Percentiles rank a stretch among this genome's conserved stretches.
phyloP scores from a whole-genome alignment of 805 yeast genomes.

The Jamesozyma lodderae region DNA sequence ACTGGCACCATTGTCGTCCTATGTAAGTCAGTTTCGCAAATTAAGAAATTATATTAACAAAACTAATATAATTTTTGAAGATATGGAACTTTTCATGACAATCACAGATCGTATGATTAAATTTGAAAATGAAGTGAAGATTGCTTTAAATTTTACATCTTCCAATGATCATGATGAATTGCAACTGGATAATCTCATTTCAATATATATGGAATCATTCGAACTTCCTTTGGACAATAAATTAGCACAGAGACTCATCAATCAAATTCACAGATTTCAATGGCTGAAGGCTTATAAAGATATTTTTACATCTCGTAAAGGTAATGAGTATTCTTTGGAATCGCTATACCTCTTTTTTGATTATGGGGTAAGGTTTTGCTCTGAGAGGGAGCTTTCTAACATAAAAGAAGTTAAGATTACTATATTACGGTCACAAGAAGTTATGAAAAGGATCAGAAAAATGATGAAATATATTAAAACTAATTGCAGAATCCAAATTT shows the following conservation, averaged over 20 bases:
- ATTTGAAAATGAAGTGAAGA: background rate
- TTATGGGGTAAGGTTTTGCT: constrained; percentile 17
- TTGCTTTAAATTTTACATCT: background rate
- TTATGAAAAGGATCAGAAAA: constrained; percentile 8
- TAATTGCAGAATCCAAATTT: constrained; percentile 7
- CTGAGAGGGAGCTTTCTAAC: constrained; percentile 13
- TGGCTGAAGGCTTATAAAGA: constrained; percentile 19
- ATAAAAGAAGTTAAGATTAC: constrained; percentile 12
- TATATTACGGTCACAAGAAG: constrained; percentile 14
- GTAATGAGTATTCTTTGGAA: constrained; percentile 6
- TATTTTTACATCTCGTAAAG: constrained; percentile 5
- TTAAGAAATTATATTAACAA: background rate
- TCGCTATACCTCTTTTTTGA: constrained; percentile 11
- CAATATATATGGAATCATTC: constrained; percentile 5
- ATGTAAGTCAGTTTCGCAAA: background rate
- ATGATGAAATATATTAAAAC: constrained; percentile 11
- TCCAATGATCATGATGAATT: background rate
- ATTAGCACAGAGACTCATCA: constrained; percentile 7
- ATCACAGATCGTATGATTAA: background rate
- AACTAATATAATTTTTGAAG: background rate
- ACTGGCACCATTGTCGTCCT: background rate
- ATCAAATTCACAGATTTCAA: constrained; percentile 11
- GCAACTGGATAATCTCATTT: background rate
- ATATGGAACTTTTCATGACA: background rate
- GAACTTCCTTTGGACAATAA: constrained; percentile 11